Evolutionary conservation across 306 rosid genomes (phyloP), one percentile per base, ranked within the genome.

Genomic region (Oemleria cerasiformis): DNA sequence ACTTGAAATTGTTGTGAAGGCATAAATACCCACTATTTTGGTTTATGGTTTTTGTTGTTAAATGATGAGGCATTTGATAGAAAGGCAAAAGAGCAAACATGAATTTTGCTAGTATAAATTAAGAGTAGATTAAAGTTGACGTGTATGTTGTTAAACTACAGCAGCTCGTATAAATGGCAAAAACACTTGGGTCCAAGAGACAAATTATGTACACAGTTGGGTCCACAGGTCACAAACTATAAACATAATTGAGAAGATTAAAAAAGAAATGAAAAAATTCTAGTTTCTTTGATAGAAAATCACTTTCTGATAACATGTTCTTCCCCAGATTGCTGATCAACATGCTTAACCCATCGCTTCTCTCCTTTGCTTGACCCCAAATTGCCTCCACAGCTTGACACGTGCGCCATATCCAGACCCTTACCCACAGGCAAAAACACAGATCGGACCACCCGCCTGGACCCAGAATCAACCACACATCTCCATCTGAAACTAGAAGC

Each of bases 381-480:
- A 63, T 60, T 79, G 23, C 78, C 78, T 10, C 79, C 78, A 2
- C 67, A 20, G 62, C 85, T 80, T 0, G 94, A 85, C 9, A 94
- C 82, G 34, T 94, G 90, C 2, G 95, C 97, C 68, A 91, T 91
- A 68, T 94, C 91, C 53, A 94, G 71, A 1, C 99, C 97, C 58
- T 81, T 82, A 38, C 99, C 99, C 14, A 94, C 99, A 2, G 99
- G 99, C 75, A 94, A 86, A 81, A 87, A 89, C 69, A 84, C 97
- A 11, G 97, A 82, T 5, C 91, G 83, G 7, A 94, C 91, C 57
- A 94, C 64, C 1, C 91, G 82, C 16, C 88, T 74, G 0, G 88
- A 77, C 9, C 87, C 88, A 2, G 77, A 78, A 1, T 80, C 89
- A 15, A 86, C 14, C 1, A 87, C 84, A 65, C 85, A 77, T 45